A percentile compares a stretch with the other conserved stretches of the same genome.
Evolutionary conservation across 2,329 filamentous ascomycete species (phyloP).

Genomic region (Monosporascus sp.): DNA sequence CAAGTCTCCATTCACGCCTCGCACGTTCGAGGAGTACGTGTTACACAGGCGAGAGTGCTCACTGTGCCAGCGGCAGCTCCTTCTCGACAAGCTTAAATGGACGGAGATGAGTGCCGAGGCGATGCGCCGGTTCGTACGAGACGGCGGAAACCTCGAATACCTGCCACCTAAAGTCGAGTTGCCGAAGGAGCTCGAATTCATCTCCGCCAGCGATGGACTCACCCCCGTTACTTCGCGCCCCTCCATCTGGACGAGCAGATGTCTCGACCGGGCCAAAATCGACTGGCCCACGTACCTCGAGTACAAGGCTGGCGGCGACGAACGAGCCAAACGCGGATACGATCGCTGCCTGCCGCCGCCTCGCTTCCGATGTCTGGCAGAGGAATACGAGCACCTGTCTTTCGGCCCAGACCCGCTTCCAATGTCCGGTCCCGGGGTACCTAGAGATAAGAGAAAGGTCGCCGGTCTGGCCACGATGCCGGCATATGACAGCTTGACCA

Average conservation of each 20-base stretch:
- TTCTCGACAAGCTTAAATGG: conserved; percentile 3
- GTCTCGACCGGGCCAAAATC: not conserved
- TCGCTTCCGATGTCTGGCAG: conserved; percentile 1
- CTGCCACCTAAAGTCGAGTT: not conserved
- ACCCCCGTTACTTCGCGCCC: conserved; percentile 1
- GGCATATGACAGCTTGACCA: conserved; percentile 2
- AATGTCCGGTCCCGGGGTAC: conserved; percentile 1
- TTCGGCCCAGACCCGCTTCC: not conserved
- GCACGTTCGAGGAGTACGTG: conserved; percentile 25
- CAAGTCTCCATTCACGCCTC: conserved; percentile 33
- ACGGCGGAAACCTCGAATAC: not conserved
- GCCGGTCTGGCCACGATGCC: conserved; percentile 1
- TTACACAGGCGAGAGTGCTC: conserved; percentile 3
- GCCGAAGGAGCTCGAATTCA: not conserved
- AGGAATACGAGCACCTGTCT: not conserved
- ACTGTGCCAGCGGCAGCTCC: conserved; percentile 1
- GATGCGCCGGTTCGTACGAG: not conserved
- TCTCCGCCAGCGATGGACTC: not conserved
- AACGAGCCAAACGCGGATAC: not conserved
- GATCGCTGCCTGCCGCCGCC: conserved; percentile 6
- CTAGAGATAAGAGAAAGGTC: conserved; percentile 3
- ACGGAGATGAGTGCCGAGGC: conserved; percentile 3
- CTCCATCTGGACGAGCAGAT: conserved; percentile 8
- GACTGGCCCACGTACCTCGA: conserved; percentile 12
- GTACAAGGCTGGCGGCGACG: conserved; percentile 2